Base-by-base conservation (phyloP, 441 rosid genomes). In the Aquilaria agallochum region DNA sequence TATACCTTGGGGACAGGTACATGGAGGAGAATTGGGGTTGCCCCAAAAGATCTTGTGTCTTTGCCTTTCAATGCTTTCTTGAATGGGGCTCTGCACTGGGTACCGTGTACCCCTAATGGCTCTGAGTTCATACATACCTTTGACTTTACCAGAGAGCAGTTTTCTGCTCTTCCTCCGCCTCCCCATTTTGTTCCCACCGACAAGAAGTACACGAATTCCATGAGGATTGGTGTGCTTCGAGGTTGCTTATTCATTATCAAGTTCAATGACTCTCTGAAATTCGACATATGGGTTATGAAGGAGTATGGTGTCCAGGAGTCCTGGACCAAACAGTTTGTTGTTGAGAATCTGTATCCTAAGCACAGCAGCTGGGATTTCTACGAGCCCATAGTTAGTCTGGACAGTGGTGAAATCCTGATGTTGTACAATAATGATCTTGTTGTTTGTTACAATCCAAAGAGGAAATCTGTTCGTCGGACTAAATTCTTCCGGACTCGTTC, bases 71-170 rank as follows among this genome's bases (percentile, higher is more conserved):
- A 59, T 60, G 52, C 66, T 34, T 67, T 60, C 57, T 36, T 60
- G 60, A 60, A 67, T 55, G 66, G 66, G 49, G 60, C 66, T 55
- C 71, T 60, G 49, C 66, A 67, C 30, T 67, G 71, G 71, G 20
- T 33, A 34, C 34, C 55, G 10, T 36, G 32, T 60, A 33, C 56
- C 47, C 55, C 60, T 3, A 55, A 42, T 20, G 57, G 53, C 11
- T 46, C 34, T 36, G 60, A 60, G 30, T 67, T 54, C 46, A 67
- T 67, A 54, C 36, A 53, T 20, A 9, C 50, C 13, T 67, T 67
- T 30, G 49, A 60, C 71, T 60, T 67, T 60, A 60, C 46, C 15
- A 5, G 55, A 33, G 71, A 67, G 60, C 59, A 45, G 31, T 59
- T 59, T 59, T 0, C 11, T 8, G 31, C 57, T 5, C 14, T 54